Percentiles rank a stretch among this genome's conserved stretches.
Evolutionary conservation across 768 basidiomycete genomes (phyloP).

Genomic region (Naganishia friedmannii): DNA sequence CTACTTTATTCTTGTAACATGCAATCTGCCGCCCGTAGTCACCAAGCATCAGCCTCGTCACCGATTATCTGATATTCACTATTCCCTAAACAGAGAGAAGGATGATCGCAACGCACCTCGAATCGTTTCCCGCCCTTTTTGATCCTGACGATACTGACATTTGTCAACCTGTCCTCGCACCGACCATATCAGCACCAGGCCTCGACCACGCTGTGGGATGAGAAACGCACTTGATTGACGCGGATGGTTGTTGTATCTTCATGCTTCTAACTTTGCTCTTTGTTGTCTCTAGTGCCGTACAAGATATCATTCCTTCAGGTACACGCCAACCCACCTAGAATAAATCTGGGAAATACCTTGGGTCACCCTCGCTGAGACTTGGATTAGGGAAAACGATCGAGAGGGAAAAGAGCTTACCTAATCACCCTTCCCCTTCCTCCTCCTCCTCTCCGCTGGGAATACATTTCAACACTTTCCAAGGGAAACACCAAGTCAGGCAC

Average conservation of each 20-base stretch:
- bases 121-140: slow-evolving; percentile 98
- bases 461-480: no score
- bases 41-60: no score
- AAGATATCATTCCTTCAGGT: no score
- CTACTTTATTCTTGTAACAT: slow-evolving; percentile 99
- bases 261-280: slow-evolving; percentile 37
- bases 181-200: no score
- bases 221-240: slow-evolving; percentile 73
- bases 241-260: slow-evolving; percentile 77
- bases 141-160: slow-evolving; percentile 90
- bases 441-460: not conserved
- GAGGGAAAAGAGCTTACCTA: not conserved
- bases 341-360: no score
- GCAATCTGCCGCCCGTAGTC: slow-evolving; percentile 65
- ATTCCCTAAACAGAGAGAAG: no score
- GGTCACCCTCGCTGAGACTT: not conserved
- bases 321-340: no score
- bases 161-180: slow-evolving; percentile 69
- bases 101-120: slow-evolving; percentile 62
- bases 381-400: not conserved
- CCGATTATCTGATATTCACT: no score
- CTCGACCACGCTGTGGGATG: slow-evolving; percentile 7
- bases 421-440: not conserved
- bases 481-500: no score
- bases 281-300: no score